These are phyloP conservation scores for Aspergillus nanangensis DNA, from an alignment of 495 filamentous ascomycete genomes.

Conservation along the genomic window DNA sequence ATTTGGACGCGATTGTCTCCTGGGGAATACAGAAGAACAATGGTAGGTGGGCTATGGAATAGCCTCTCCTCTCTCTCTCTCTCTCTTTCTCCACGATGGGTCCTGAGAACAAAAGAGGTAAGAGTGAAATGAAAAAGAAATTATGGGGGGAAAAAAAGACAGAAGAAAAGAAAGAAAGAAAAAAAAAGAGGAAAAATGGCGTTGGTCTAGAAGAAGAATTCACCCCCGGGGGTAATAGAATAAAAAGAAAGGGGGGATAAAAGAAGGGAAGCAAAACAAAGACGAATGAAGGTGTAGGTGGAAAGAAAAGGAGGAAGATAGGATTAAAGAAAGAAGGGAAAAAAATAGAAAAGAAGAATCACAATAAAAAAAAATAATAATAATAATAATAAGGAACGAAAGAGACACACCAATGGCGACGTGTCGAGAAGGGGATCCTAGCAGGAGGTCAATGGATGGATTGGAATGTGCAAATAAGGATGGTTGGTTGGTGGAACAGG, in stretches of 20 bases:
- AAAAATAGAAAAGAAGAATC: conserved; percentile 10
- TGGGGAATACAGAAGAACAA: conserved; percentile 57
- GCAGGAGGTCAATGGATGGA: background rate
- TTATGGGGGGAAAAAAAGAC: conserved; percentile 31
- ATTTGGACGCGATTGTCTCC: conserved; percentile 67
- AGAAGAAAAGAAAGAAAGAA: conserved; percentile 15
- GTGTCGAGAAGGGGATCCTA: conserved; percentile 4
- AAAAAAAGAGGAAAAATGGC: conserved; percentile 2
- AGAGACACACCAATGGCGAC: conserved; percentile 9
- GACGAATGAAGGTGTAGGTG: too few relatives aligned
- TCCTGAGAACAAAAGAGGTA: too few relatives aligned
- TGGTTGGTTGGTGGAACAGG: too few relatives aligned
- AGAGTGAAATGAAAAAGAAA: conserved; percentile 26
- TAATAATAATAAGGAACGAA: conserved; percentile 23
- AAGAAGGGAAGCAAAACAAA: conserved; percentile 27
- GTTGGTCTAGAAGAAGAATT: conserved; percentile 11
- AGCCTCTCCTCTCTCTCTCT: too few relatives aligned
- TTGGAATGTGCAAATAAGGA: background rate
- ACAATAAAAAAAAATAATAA: conserved; percentile 15
- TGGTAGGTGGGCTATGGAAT: conserved; percentile 46
- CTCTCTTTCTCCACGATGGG: too few relatives aligned
- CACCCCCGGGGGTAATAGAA: conserved; percentile 23
- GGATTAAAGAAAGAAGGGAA: conserved; percentile 13
- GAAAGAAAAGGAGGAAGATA: too few relatives aligned
- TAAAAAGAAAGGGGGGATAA: conserved; percentile 17